Evolutionary conservation across 202 grass and related monocot species (phyloP).

Genomic region (Setaria viridis): DNA sequence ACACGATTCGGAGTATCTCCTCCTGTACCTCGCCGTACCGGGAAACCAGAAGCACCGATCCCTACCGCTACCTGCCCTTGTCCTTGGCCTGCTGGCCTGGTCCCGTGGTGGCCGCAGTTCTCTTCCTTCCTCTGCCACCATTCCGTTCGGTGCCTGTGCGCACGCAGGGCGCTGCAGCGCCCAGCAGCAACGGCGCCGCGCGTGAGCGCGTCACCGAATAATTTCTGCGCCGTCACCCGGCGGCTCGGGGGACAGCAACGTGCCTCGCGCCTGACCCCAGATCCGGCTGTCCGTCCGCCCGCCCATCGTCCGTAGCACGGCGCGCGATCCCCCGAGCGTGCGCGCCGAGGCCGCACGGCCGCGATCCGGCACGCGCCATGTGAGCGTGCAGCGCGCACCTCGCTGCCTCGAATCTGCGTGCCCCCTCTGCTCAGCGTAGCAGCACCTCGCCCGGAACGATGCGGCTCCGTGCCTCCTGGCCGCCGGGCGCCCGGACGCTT

Average conservation of each 20-base stretch:
- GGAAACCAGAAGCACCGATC: neutral
- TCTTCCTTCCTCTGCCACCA: neutral
- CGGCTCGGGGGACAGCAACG: neutral
- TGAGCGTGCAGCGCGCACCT: neutral
- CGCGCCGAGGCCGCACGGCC: neutral
- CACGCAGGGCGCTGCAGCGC: too few species aligned
- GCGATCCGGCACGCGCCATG: neutral
- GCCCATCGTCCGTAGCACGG: constrained; percentile 9
- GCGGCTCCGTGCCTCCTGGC: constrained; percentile 1
- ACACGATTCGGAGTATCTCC: constrained; percentile 1
- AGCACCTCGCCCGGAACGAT: neutral
- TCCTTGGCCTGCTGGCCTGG: neutral
- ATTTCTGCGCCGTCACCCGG: neutral
- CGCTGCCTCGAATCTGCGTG: neutral
- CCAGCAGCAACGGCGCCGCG: neutral
- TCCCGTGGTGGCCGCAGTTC: neutral
- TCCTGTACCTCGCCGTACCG: constrained; percentile 33
- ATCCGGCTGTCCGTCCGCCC: neutral
- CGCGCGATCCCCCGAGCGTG: constrained; percentile 5
- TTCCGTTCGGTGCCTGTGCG: neutral
- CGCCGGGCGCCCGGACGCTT: neutral
- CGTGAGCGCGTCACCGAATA: neutral
- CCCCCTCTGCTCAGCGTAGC: neutral
- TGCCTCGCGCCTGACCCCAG: neutral
- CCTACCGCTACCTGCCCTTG: neutral